These are phyloP conservation scores for Lachnellula occidentalis DNA, from an alignment of 2,329 filamentous ascomycete species.

Conservation along the genomic window DNA sequence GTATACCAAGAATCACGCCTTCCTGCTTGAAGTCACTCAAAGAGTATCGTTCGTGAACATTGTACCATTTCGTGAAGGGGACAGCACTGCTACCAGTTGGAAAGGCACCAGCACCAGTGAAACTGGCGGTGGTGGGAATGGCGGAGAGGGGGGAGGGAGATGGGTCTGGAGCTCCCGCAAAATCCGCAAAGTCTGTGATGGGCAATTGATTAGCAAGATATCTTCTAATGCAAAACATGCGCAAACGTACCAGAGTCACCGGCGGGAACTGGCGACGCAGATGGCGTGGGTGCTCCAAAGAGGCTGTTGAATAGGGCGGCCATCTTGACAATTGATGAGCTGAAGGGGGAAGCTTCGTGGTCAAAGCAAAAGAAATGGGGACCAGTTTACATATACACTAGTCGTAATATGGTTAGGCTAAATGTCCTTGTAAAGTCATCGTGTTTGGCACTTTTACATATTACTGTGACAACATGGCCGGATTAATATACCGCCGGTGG, in stretches of 20 bases:
- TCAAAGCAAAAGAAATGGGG: neutral
- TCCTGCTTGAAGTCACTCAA: slow-evolving; percentile 83
- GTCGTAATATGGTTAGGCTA: too few relatives aligned
- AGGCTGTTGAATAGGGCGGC: slow-evolving; percentile 45
- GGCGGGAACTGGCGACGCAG: slow-evolving; percentile 43
- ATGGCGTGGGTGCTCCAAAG: slow-evolving; percentile 62
- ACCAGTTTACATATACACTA: neutral
- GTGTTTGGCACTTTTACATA: too few relatives aligned
- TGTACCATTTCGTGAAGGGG: slow-evolving; percentile 94
- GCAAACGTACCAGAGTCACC: slow-evolving; percentile 58
- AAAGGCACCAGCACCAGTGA: slow-evolving; percentile 40
- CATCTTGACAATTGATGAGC: slow-evolving; percentile 21
- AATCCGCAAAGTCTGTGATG: slow-evolving; percentile 85
- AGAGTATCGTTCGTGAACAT: slow-evolving; percentile 84
- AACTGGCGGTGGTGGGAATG: slow-evolving; percentile 38
- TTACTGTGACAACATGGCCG: too few relatives aligned
- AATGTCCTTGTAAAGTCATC: too few relatives aligned
- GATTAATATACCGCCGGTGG: too few relatives aligned
- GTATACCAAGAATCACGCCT: slow-evolving; percentile 70
- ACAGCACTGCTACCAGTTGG: slow-evolving; percentile 43
- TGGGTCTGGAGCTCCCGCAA: slow-evolving; percentile 71
- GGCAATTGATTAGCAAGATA: slow-evolving; percentile 13
- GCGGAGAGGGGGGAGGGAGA: slow-evolving; percentile 45
- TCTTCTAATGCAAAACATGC: slow-evolving; percentile 4
- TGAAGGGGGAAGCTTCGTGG: slow-evolving; percentile 3